These are phyloP conservation scores for Nelumbo lutea DNA, from an alignment of 164 flowering plant species.

Conservation along the genomic window DNA sequence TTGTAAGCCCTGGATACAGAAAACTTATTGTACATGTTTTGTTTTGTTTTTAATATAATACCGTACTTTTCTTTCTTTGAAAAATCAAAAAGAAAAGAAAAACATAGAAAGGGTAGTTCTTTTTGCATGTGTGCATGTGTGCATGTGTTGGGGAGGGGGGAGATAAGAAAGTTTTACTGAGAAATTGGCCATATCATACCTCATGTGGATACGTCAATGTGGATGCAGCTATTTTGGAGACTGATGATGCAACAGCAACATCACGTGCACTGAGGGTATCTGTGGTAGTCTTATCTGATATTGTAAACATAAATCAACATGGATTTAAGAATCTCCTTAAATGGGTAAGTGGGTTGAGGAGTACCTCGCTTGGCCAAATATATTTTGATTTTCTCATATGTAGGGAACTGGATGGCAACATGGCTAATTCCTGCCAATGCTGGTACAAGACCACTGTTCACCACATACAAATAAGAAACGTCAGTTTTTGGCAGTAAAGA, in stretches of 20 bases:
- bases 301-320: slow-evolving; percentile 10
- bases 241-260: slow-evolving; percentile 93
- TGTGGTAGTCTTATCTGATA: slow-evolving; percentile 57
- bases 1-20: too few species aligned
- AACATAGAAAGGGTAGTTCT: too few species aligned
- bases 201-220: slow-evolving; percentile 97
- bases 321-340: background rate
- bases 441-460: slow-evolving; percentile 91
- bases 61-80: too few species aligned
- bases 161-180: too few species aligned
- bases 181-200: slow-evolving; percentile 35
- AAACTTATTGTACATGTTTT: too few species aligned
- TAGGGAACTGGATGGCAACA: slow-evolving; percentile 96
- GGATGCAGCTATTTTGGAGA: slow-evolving; percentile 93
- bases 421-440: slow-evolving; percentile 96
- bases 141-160: too few species aligned
- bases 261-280: slow-evolving; percentile 77
- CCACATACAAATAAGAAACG: slow-evolving; percentile 13
- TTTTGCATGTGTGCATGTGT: too few species aligned
- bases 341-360: background rate
- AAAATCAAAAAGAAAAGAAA: too few species aligned
- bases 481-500: background rate
- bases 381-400: slow-evolving; percentile 80
- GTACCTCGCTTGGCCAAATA: slow-evolving; percentile 76
- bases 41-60: too few species aligned